A percentile compares a stretch with the other conserved stretches of the same genome.
Conservation (phyloP, 495 filamentous ascomycete genomes). For the Ascodesmis nigricans region DNA sequence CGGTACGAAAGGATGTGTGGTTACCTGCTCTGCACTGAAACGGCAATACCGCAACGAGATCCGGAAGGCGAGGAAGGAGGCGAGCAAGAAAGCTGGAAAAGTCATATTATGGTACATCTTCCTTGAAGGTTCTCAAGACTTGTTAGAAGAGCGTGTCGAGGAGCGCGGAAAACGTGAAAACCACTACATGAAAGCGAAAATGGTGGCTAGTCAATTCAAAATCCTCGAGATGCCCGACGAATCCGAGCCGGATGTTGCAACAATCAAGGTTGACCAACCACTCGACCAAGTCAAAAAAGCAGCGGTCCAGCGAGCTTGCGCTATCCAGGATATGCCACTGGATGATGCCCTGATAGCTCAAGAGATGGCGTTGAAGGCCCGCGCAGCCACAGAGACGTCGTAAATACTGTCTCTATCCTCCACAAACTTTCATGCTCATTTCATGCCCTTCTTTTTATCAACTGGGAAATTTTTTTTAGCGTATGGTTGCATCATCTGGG, state of each 20-base stretch:
- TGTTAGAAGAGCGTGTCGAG: slow-evolving; percentile 51
- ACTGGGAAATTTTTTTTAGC: too few species aligned
- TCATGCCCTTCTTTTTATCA: too few species aligned
- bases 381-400: too few species aligned
- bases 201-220: slow-evolving; percentile 87
- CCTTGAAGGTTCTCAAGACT: slow-evolving; percentile 50
- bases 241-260: slow-evolving; percentile 66
- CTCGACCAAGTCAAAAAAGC: slow-evolving; percentile 43
- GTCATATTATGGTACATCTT: slow-evolving; percentile 86
- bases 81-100: too few species aligned
- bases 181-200: slow-evolving; percentile 93
- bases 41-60: slow-evolving; percentile 96
- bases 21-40: slow-evolving; percentile 92
- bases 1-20: slow-evolving; percentile 53
- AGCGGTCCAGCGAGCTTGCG: slow-evolving; percentile 35
- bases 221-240: slow-evolving; percentile 58
- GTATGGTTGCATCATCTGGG: too few species aligned
- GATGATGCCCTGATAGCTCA: too few species aligned
- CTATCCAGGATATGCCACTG: too few species aligned
- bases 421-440: too few species aligned
- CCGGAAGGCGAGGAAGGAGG: slow-evolving; percentile 41
- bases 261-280: slow-evolving; percentile 50
- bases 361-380: too few species aligned
- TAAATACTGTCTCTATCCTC: too few species aligned
- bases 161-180: slow-evolving; percentile 36